Conservation (phyloP, 208 protist genomes). For the Trypanosoma platydactyli region DNA sequence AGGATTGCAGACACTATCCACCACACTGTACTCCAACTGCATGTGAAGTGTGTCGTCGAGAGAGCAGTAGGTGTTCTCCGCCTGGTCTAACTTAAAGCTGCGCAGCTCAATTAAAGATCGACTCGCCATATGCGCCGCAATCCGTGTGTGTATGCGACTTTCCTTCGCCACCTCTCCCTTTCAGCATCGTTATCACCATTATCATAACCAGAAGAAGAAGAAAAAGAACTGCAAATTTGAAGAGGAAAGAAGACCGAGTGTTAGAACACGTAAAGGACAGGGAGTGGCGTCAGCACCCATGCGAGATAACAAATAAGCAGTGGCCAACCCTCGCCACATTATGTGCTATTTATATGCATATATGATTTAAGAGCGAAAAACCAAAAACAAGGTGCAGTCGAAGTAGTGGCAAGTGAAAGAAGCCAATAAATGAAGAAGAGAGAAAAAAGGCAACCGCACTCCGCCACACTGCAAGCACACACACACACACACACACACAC, state of each 20-base stretch:
- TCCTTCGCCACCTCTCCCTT: background rate
- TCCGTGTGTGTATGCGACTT: too few relatives aligned
- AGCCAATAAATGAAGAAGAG: background rate
- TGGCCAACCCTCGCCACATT: background rate
- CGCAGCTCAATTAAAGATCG: background rate
- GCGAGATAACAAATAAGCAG: background rate
- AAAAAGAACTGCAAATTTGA: background rate
- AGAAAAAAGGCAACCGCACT: background rate
- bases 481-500: too few relatives aligned
- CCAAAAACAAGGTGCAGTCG: background rate
- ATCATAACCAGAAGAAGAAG: too few relatives aligned
- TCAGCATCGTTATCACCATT: too few relatives aligned
- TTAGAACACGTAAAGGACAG: background rate
- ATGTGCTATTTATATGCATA: background rate
- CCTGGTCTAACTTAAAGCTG: background rate
- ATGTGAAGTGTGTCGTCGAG: slow-evolving; percentile 32
- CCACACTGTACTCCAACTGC: slow-evolving; percentile 26
- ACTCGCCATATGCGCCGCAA: background rate
- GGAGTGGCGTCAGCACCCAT: too few relatives aligned
- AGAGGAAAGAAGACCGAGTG: slow-evolving; percentile 10
- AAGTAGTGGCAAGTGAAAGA: background rate
- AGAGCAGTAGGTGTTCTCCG: slow-evolving; percentile 20
- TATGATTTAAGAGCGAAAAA: slow-evolving; percentile 7
- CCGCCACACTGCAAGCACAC: background rate
- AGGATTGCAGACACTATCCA: background rate